These are phyloP conservation scores for Epichloe brachyelytri DNA, from an alignment of 2,329 filamentous ascomycete species.

Conservation along the genomic window DNA sequence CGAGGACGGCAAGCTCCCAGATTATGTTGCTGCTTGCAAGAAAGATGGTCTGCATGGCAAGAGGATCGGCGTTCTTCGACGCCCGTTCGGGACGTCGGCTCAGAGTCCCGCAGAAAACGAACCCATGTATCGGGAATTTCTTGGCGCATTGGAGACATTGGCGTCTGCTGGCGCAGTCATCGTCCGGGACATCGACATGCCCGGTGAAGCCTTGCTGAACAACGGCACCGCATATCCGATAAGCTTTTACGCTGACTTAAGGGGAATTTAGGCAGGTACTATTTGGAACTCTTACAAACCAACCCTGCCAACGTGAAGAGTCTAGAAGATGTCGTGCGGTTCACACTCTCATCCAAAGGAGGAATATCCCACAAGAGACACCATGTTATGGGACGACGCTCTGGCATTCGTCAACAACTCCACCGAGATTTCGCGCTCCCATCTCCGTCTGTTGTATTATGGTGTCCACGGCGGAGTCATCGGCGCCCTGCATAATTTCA, in stretches of 20 bases:
- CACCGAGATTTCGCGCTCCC: slow-evolving; percentile 44
- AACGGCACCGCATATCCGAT: slow-evolving; percentile 20
- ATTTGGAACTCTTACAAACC: slow-evolving; percentile 38
- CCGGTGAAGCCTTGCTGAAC: slow-evolving; percentile 9
- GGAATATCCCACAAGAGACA: slow-evolving; percentile 45
- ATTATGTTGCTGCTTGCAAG: too few species aligned
- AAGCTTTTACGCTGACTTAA: slow-evolving; percentile 43
- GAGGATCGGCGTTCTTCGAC: slow-evolving; percentile 50
- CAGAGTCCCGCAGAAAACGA: neutral
- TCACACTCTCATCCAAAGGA: slow-evolving; percentile 41
- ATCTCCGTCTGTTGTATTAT: slow-evolving; percentile 36
- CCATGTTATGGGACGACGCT: slow-evolving; percentile 38
- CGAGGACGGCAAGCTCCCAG: too few species aligned
- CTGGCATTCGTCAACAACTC: slow-evolving; percentile 41
- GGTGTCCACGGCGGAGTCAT: slow-evolving; percentile 45
- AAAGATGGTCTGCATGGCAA: slow-evolving; percentile 36
- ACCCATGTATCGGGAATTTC: slow-evolving; percentile 25
- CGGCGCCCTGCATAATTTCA: slow-evolving; percentile 39
- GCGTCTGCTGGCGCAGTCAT: slow-evolving; percentile 43
- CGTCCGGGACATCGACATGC: slow-evolving; percentile 27
- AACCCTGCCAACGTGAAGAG: slow-evolving; percentile 45
- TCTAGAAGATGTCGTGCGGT: slow-evolving; percentile 37
- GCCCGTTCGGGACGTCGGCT: slow-evolving; percentile 26
- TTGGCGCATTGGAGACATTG: slow-evolving; percentile 38
- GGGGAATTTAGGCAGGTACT: slow-evolving; percentile 36